Evolutionary conservation across 805 yeast genomes (phyloP), one percentile per base, ranked within the genome.

Genomic region (Saturnispora ahearnii): DNA sequence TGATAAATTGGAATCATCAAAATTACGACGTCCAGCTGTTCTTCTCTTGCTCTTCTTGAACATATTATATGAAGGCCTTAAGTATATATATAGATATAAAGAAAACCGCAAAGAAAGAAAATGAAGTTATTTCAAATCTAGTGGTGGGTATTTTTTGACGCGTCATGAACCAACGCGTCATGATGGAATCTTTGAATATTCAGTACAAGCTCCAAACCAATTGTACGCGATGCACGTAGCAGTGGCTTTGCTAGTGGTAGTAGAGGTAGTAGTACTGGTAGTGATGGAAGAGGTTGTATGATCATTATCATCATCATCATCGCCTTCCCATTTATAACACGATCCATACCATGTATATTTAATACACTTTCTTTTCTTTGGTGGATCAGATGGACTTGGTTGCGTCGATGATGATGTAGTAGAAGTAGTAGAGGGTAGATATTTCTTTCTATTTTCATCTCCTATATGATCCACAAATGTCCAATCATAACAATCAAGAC

Each of bases 401-500:
- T 26, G 12, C 2, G 51, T 11, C 5, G 51, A 18, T 5, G 51
- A 22, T 3, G 45, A 36, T 13, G 45, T 24, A 8, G 51, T 56
- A 8, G 52, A 45, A 4, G 48, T n/a, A 10, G 40, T 53, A 10
- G 59, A 44, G n/a, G 60, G 48, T 32, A 55, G 72, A 53, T 66
- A 68, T 4, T 62, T 51, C 8, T 65, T 55, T 13, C 57, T 44
- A 15, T 50, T 61, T 57, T 57, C 56, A 3, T 60, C 60, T 12
- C 55, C 72, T 47, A 73, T 73, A 49, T 73, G 79, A 22, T 74
- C 72, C 3, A 84, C 78, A 63, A 77, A 89, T 45, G 81, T 74
- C 98, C 98, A 90, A 60, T 86, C 85, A 65, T 77, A 85, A 64
- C 98, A 90, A 60, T 90, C 98, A 49, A 82, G 74, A 63, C 98